Evolutionary conservation across 176 grass and related monocot species (phyloP), one percentile per base, ranked within the genome.

Genomic region (Lolium rigidum): DNA sequence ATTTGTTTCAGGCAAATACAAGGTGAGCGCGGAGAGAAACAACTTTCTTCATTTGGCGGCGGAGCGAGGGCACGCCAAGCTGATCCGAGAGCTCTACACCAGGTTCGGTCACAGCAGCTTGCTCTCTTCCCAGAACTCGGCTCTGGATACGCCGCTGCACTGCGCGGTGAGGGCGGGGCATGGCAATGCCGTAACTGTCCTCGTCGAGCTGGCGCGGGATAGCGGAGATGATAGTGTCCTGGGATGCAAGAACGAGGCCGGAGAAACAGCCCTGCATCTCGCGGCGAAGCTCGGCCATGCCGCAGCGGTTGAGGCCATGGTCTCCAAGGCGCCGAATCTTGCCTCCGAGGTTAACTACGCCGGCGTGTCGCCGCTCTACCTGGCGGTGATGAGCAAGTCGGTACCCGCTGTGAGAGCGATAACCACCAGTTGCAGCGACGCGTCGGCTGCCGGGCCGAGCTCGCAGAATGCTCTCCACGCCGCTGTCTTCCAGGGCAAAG

Each of bases 121-220:
- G 52, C 13, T 52, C 5, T 52, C 3, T 16, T 16, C 50, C 50
- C 37, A 13, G 48, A 89, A 85, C 67, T 74, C 82, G 57, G 70
- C 43, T 4, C 2, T 21, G 0, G 84, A 86, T 35, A 83, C 88
- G 7, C 71, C 77, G 4, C 43, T 86, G 15, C 84, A 83, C 9
- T 9, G 51, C 35, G 84, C 88, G 0, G 83, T 84, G 31, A 82
- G 77, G 49, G 58, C 79, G 14, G 71, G 83, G 14, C 4, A 52
- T 52, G 50, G 5, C 50, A 52, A 3, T 2, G 9, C 61, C 11
- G 11, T 64, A 11, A 6, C 61, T 64, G 11, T 64, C 61, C 61
- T 64, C 61, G 25, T 64, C 24, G 11, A 64, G 24, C 11, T 64
- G 11, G 54, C 1, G 5, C n/a, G n/a, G n/a, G n/a, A n/a, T n/a